phyloP scores from a whole-genome alignment of 805 yeast genomes.

The Pichia cabralensis region DNA sequence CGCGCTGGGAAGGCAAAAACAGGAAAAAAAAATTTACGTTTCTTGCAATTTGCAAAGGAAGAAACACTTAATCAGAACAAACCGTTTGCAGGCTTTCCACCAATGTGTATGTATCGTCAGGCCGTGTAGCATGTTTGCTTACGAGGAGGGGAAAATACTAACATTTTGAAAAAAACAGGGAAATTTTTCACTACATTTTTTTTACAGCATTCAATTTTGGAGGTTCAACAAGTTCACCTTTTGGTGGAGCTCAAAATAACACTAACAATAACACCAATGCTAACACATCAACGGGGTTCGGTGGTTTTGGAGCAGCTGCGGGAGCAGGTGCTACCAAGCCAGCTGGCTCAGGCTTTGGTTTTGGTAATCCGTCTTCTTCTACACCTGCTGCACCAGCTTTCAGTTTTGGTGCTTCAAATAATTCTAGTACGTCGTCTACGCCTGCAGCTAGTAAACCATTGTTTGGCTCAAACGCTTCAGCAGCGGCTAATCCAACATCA shows the following conservation, averaged over 20 bases:
- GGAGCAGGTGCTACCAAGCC: constrained; percentile 1
- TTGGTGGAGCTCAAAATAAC: neutral
- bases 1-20: no score
- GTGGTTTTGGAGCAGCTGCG: neutral
- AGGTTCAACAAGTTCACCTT: constrained; percentile 1
- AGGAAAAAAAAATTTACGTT: no score
- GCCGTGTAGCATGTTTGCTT: no score
- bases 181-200: no score
- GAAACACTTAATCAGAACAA: no score
- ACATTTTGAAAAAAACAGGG: no score
- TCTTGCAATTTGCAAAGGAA: no score
- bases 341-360: neutral
- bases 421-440: neutral
- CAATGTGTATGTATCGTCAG: no score
- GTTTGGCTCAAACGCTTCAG: constrained; percentile 1
- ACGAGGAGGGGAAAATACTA: no score
- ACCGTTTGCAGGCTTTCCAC: no score
- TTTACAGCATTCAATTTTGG: constrained; percentile 3
- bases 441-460: neutral
- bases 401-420: constrained; percentile 11
- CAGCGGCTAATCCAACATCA: neutral
- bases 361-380: neutral
- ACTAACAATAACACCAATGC: neutral
- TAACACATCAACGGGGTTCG: constrained; percentile 1
- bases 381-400: constrained; percentile 1